phyloP scores from a whole-genome alignment of 208 protist species.

The Giardia muris region DNA sequence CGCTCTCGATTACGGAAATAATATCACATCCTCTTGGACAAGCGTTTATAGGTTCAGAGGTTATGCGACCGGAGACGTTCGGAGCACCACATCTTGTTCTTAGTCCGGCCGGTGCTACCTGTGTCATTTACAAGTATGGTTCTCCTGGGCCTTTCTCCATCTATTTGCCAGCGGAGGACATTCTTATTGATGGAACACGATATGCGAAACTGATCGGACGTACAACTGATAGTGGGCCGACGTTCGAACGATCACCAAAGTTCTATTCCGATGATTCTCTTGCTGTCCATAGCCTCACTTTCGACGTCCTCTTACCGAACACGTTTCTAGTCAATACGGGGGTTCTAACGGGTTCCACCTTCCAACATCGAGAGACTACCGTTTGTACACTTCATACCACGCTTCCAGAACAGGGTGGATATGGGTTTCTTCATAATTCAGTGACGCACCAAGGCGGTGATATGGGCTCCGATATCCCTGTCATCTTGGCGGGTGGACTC shows the following conservation, averaged over 20 bases:
- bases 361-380: background rate
- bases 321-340: background rate
- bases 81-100: background rate
- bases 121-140: background rate
- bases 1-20: background rate
- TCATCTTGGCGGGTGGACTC: background rate
- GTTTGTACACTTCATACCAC: background rate
- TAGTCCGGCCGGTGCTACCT: background rate
- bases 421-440: background rate
- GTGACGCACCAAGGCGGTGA: background rate
- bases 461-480: background rate
- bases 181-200: background rate
- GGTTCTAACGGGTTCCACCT: background rate
- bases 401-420: background rate
- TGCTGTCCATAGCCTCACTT: background rate
- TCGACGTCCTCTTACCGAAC: background rate
- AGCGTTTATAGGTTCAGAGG: background rate
- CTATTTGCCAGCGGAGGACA: background rate
- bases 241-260: background rate
- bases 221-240: background rate
- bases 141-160: background rate
- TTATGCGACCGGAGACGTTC: background rate
- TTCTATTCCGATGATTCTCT: background rate
- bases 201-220: too few species aligned
- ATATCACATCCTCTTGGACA: background rate